Evolutionary conservation across 768 basidiomycete species (phyloP).

Genomic region (Lepiota brunneoincarnata): DNA sequence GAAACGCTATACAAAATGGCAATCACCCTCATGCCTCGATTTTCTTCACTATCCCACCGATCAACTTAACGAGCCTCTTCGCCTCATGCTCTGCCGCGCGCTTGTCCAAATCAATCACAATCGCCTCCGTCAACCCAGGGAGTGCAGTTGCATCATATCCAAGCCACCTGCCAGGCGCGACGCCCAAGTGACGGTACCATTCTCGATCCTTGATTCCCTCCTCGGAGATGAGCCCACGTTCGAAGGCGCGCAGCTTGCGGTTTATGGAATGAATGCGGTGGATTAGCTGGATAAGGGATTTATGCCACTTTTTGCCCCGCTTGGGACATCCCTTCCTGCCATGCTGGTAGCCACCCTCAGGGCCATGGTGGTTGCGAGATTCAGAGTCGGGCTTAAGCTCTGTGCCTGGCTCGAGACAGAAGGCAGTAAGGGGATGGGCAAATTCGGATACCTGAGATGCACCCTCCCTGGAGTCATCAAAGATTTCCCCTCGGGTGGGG

Average conservation of each 20-base stretch:
- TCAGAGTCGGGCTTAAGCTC: too few relatives aligned
- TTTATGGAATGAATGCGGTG: constrained; percentile 55
- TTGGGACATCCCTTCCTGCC: constrained; percentile 6
- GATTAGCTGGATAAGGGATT: constrained; percentile 42
- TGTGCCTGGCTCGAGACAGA: too few relatives aligned
- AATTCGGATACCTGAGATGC: too few relatives aligned
- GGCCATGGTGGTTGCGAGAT: too few relatives aligned
- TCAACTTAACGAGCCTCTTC: constrained; percentile 44
- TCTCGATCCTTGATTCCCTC: constrained; percentile 71
- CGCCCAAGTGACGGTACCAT: constrained; percentile 79
- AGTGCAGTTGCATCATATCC: constrained; percentile 89
- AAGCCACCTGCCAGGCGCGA: constrained; percentile 79
- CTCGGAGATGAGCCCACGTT: constrained; percentile 70
- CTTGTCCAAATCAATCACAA: constrained; percentile 64
- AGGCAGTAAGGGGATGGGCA: too few relatives aligned
- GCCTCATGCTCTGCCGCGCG: constrained; percentile 63
- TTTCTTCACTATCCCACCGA: constrained; percentile 47
- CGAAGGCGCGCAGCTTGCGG: constrained; percentile 59
- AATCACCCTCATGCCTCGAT: constrained; percentile 39
- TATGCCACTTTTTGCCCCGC: constrained; percentile 9
- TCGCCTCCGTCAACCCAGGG: constrained; percentile 76
- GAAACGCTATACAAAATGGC: constrained; percentile 84
- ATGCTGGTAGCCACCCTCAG: neutral
- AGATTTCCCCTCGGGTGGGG: too few relatives aligned
- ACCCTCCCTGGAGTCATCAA: too few relatives aligned